phyloP scores from a whole-genome alignment of 306 rosid genomes.

The Dalbergia cochinchinensis region DNA sequence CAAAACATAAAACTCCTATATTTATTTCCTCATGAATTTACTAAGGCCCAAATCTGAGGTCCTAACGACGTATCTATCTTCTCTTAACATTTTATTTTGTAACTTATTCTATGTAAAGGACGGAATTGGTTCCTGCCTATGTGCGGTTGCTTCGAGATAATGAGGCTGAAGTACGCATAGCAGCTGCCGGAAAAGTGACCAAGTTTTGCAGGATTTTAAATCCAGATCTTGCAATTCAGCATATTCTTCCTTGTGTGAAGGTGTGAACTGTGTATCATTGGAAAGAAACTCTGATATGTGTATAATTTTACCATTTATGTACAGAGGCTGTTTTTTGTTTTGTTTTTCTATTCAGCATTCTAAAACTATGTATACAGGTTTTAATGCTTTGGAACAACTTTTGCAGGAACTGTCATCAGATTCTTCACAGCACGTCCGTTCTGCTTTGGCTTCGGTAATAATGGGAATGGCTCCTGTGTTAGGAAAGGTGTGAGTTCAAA shows the following conservation, averaged over 20 bases:
- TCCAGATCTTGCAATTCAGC: constrained; percentile 91
- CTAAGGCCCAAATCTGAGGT: constrained; percentile 11
- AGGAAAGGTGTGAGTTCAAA: constrained; percentile 77
- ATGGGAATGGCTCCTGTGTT: constrained; percentile 99
- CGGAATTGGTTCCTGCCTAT: constrained; percentile 94
- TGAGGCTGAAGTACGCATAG: constrained; percentile 99
- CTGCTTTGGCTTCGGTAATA: constrained; percentile 97
- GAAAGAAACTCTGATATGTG: constrained; percentile 28
- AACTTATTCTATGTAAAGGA: constrained; percentile 54
- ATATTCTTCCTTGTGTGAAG: constrained; percentile 98
- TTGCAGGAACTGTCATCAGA: constrained; percentile 94
- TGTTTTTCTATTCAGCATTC: constrained; percentile 31
- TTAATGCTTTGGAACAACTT: constrained; percentile 39
- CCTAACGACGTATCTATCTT: background rate
- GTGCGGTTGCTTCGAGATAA: constrained; percentile 97
- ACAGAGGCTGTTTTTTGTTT: constrained; percentile 26
- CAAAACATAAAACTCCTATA: constrained; percentile 19
- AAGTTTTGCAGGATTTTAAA: constrained; percentile 91
- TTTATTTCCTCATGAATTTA: constrained; percentile 28
- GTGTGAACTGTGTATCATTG: constrained; percentile 59
- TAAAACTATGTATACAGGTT: constrained; percentile 33
- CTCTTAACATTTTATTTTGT: constrained; percentile 36
- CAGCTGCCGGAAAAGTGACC: constrained; percentile 98
- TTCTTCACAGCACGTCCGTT: constrained; percentile 98
- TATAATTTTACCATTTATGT: constrained; percentile 22